These are phyloP conservation scores for Diversispora eburnea DNA, from an alignment of 192 early-diverging fungal species.

Conservation along the genomic window DNA sequence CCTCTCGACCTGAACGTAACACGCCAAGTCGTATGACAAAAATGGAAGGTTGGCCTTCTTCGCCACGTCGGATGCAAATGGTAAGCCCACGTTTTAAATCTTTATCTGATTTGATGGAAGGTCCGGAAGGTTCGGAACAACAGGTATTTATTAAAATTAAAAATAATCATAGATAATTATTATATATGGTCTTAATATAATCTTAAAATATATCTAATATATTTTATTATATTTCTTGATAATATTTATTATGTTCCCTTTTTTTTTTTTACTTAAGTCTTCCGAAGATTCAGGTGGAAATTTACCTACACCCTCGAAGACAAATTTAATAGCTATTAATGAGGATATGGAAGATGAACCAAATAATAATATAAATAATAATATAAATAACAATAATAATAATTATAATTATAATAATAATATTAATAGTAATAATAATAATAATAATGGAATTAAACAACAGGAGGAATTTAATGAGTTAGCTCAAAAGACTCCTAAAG, in stretches of 20 bases:
- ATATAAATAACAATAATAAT: too few species aligned
- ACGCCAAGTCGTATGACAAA: background rate
- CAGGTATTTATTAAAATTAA: slow-evolving; percentile 10
- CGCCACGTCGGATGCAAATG: slow-evolving; percentile 23
- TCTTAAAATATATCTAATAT: background rate
- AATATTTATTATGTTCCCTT: background rate
- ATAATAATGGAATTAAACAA: too few species aligned
- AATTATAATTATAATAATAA: too few species aligned
- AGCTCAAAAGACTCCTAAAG: too few species aligned
- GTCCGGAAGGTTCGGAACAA: slow-evolving; percentile 13
- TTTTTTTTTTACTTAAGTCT: background rate
- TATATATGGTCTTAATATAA: too few species aligned
- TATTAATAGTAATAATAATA: too few species aligned
- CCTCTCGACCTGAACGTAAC: slow-evolving; percentile 7
- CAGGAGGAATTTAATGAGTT: too few species aligned
- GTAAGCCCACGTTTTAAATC: slow-evolving; percentile 25
- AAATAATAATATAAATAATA: background rate
- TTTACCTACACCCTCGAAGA: background rate
- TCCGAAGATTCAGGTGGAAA: background rate
- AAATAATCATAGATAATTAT: background rate
- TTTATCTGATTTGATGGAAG: slow-evolving; percentile 20
- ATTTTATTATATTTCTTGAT: background rate
- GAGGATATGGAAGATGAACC: background rate
- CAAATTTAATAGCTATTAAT: background rate
- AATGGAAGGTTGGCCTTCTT: slow-evolving; percentile 26